Percentiles rank a stretch among this genome's conserved stretches.
Conservation (phyloP, 1,284 basidiomycete species). For the Phellopilus nigrolimitatus region DNA sequence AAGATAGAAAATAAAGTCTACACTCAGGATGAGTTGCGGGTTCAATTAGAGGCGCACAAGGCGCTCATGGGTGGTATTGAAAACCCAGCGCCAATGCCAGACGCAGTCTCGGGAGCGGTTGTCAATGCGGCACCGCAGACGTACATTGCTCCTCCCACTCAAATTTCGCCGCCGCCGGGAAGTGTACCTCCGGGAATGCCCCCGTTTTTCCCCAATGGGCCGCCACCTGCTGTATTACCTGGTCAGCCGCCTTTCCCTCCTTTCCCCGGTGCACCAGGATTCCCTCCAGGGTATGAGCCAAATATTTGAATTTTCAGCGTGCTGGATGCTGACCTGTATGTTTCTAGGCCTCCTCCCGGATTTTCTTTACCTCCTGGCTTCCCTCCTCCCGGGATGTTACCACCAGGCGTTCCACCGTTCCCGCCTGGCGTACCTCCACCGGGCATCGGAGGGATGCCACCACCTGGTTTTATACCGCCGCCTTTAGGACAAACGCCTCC, state of each 20-base stretch:
- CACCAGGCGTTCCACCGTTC: conserved; percentile 23
- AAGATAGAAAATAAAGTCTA: conserved; percentile 81
- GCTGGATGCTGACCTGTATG: conserved; percentile 7
- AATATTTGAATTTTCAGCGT: not conserved
- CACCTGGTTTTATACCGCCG: conserved; percentile 17
- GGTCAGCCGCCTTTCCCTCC: conserved; percentile 34
- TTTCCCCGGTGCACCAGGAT: conserved; percentile 37
- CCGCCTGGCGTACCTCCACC: conserved; percentile 23
- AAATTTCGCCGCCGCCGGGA: conserved; percentile 26
- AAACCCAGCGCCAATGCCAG: conserved; percentile 32
- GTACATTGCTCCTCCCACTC: conserved; percentile 52
- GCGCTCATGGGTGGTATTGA: conserved; percentile 79
- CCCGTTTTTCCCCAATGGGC: conserved; percentile 33
- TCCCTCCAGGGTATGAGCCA: conserved; percentile 45
- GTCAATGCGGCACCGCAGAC: conserved; percentile 67
- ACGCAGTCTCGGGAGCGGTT: conserved; percentile 45
- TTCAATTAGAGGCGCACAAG: conserved; percentile 87
- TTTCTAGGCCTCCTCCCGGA: conserved; percentile 33
- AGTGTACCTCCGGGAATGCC: conserved; percentile 35
- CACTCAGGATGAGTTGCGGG: conserved; percentile 78
- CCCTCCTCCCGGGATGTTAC: conserved; percentile 21
- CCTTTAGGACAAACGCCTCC: conserved; percentile 9
- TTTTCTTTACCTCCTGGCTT: conserved; percentile 28
- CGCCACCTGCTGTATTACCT: conserved; percentile 36
- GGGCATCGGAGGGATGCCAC: conserved; percentile 22